Evolutionary conservation across 2,329 filamentous ascomycete species (phyloP).

Genomic region (Atkinsonella texensis): DNA sequence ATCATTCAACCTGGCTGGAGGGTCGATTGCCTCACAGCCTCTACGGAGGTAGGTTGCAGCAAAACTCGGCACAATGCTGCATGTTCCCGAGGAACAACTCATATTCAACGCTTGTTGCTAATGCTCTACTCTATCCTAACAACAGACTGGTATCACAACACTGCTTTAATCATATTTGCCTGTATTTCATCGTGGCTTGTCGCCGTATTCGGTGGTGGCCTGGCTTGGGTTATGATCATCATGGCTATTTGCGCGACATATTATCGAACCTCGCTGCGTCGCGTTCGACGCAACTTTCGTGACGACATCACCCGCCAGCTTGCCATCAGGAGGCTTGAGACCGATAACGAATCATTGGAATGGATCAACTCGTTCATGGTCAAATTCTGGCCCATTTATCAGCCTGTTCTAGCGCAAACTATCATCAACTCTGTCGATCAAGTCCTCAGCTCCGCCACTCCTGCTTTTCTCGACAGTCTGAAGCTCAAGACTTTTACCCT

Average conservation of each 20-base stretch:
- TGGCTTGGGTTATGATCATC: conserved; percentile 86
- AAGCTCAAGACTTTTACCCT: conserved; percentile 89
- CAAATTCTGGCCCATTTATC: conserved; percentile 99
- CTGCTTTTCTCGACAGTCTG: conserved; percentile 84
- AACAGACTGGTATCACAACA: conserved; percentile 98
- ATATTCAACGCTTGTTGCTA: not conserved
- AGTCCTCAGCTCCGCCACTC: conserved; percentile 84
- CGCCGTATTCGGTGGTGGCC: conserved; percentile 76
- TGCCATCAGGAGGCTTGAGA: conserved; percentile 76
- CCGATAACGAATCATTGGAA: conserved; percentile 82
- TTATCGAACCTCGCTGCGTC: conserved; percentile 87
- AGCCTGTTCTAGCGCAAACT: conserved; percentile 81
- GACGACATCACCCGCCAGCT: conserved; percentile 88
- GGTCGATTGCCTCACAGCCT: conserved; percentile 75
- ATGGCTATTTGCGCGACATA: conserved; percentile 91
- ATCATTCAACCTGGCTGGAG: conserved; percentile 83
- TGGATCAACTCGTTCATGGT: conserved; percentile 99
- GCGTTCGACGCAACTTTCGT: conserved; percentile 88
- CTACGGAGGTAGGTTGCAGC: conserved; percentile 58
- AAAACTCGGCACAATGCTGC: not conserved
- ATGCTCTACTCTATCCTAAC: not conserved
- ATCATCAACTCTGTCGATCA: conserved; percentile 93
- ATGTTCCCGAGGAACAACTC: not conserved
- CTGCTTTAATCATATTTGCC: conserved; percentile 85
- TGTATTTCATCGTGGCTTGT: conserved; percentile 85